Base-by-base conservation (phyloP, 1,284 basidiomycete species). In the Cryptococcus sp. region DNA sequence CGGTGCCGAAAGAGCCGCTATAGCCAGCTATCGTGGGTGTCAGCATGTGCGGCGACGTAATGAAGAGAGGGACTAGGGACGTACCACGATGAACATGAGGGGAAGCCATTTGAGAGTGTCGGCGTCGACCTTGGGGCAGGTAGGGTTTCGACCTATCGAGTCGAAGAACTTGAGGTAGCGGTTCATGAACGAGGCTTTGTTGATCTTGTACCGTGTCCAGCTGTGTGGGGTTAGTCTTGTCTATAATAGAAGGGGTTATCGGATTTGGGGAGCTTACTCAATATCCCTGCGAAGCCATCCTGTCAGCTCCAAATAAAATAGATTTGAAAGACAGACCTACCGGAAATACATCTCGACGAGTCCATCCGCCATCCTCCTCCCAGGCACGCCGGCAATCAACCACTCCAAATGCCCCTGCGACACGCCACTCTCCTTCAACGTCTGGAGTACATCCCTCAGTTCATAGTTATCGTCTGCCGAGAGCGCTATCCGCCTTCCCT, bases 201-300 rank as follows among this genome's bases (percentile, higher is more conserved):
- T 77, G 63, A 78, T 75, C 55, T 79, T 77, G 57, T 78, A 79
- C n/a, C 77, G 61, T 3, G 77, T 79, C 77, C 77, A 79, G 67
- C 76, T 77, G 56, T 9, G n/a, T 13, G 43, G 15, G 12, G 37
- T 61, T 35, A 59, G 48, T 52, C 8, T 1, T 1, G 23, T 39
- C 35, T n/a, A n/a, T n/a, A n/a, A n/a, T n/a, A n/a, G n/a, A n/a
- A n/a, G n/a, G n/a, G 28, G 28, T 20, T 20, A 24, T 8, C 16
- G 35, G n/a, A 42, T 4, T 40, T 38, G n/a, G 9, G 6, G 15
- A 18, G 58, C 68, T 61, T 55, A 72, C 70, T 72, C 71, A 36
- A 72, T 72, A 46, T 72, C 70, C 46, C 63, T 61, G 36, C 18
- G 45, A 39, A 20, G 33, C n/a, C 3, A n/a, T 21, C 36, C n/a